Conservation (phyloP, 352 stramenopile species). For the Phytophthora vignae region DNA sequence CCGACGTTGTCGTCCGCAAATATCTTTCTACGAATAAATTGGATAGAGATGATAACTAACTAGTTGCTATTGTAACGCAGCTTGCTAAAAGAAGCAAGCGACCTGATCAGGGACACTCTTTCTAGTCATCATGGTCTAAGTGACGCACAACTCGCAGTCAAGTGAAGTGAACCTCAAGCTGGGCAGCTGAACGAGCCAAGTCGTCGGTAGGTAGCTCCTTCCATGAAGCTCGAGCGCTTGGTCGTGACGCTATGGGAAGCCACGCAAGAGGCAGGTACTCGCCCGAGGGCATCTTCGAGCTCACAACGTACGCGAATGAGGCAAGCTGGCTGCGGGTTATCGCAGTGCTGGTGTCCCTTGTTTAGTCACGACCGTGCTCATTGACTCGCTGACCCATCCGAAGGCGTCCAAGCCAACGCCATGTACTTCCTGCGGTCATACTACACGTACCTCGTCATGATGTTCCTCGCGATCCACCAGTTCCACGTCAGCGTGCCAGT, state of each 20-base stretch:
- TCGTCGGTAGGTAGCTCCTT: not conserved
- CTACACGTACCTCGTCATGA: not conserved
- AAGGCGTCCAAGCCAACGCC: not conserved
- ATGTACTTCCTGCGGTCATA: not conserved
- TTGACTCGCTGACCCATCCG: not conserved
- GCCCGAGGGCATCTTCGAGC: slow-evolving; percentile 1
- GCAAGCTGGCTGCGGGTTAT: not conserved
- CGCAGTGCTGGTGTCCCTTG: not conserved
- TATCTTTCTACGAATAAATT: no score
- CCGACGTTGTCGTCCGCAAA: no score
- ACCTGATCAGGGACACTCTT: no score
- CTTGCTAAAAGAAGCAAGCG: no score
- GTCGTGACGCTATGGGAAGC: not conserved
- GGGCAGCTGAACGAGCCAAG: no score
- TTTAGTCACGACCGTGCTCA: not conserved
- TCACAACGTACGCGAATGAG: slow-evolving; percentile 1
- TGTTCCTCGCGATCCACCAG: not conserved
- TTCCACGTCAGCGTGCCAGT: not conserved
- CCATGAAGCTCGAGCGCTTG: not conserved
- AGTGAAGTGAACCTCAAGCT: no score
- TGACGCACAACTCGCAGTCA: no score
- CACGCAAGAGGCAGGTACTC: not conserved
- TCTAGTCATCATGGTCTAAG: no score
- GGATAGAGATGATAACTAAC: no score
- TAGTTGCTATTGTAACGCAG: no score